A percentile compares a stretch with the other conserved stretches of the same genome.
phyloP scores from a whole-genome alignment of 768 basidiomycete genomes.

The Pisolithus microcarpus region DNA sequence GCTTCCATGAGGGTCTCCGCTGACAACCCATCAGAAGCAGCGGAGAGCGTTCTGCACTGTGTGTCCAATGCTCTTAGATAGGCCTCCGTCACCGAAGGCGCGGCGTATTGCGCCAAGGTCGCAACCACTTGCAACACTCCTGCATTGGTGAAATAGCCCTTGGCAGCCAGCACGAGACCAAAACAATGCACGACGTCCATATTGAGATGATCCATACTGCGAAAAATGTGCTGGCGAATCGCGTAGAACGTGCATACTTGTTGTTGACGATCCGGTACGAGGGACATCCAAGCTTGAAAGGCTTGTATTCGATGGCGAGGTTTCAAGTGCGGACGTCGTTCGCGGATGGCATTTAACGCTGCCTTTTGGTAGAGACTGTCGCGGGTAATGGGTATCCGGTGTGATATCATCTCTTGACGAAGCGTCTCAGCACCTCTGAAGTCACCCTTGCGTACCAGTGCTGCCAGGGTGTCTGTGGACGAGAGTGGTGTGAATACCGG shows the following conservation, averaged over 20 bases:
- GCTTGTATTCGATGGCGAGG: constrained; percentile 9
- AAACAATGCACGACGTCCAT: constrained; percentile 36
- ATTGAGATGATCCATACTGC: constrained; percentile 21
- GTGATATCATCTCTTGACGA: constrained; percentile 32
- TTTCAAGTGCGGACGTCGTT: constrained; percentile 12
- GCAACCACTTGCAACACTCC: constrained; percentile 25
- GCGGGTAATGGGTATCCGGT: constrained; percentile 31
- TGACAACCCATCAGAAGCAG: neutral
- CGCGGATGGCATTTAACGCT: constrained; percentile 28
- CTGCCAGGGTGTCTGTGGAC: constrained; percentile 17
- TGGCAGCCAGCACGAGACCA: constrained; percentile 37
- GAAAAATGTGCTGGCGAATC: constrained; percentile 30
- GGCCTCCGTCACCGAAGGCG: constrained; percentile 22
- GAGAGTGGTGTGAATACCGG: constrained; percentile 15
- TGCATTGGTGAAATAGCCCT: constrained; percentile 33
- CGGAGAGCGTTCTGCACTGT: constrained; percentile 8
- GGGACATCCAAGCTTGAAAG: constrained; percentile 39
- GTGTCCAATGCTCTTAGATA: constrained; percentile 33
- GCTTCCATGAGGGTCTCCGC: constrained; percentile 8
- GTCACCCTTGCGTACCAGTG: constrained; percentile 16
- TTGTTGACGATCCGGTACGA: constrained; percentile 31
- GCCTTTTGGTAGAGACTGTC: constrained; percentile 31
- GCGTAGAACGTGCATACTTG: constrained; percentile 13
- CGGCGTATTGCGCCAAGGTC: constrained; percentile 38
- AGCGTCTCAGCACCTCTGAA: constrained; percentile 29